A percentile compares a stretch with the other conserved stretches of the same genome.
These are phyloP conservation scores for Puccinia brachypodii DNA, from an alignment of 1,284 basidiomycete genomes.

Conservation along the genomic window DNA sequence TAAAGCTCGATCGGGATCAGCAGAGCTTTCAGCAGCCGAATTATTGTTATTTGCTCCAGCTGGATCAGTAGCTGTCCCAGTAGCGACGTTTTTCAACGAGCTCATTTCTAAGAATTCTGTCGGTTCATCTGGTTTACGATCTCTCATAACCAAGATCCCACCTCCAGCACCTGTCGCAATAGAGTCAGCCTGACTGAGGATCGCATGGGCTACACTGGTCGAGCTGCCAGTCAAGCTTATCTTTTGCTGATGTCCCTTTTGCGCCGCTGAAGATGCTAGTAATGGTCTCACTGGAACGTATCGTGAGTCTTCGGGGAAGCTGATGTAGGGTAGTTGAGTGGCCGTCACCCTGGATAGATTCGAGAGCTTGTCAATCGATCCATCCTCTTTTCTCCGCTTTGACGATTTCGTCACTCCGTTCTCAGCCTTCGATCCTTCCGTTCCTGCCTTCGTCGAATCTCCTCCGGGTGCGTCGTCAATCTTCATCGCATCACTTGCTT, in stretches of 20 bases:
- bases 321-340: constrained; percentile 78
- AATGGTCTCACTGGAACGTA: constrained; percentile 89
- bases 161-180: constrained; percentile 46
- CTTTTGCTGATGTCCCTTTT: constrained; percentile 5
- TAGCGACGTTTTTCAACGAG: not conserved
- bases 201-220: constrained; percentile 27
- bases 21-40: not conserved
- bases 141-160: constrained; percentile 45
- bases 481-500: constrained; percentile 42
- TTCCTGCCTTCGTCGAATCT: constrained; percentile 56
- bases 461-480: constrained; percentile 50
- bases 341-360: constrained; percentile 95
- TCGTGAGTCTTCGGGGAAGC: constrained; percentile 73
- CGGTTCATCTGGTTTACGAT: constrained; percentile 38
- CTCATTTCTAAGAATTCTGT: constrained; percentile 45
- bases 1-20: constrained; percentile 28
- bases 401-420: constrained; percentile 39
- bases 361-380: constrained; percentile 70
- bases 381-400: constrained; percentile 68
- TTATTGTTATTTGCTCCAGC: not conserved
- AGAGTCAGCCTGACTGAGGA: constrained; percentile 40
- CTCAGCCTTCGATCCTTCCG: constrained; percentile 43
- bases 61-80: not conserved
- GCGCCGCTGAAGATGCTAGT: constrained; percentile 58
- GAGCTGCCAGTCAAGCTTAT: not conserved